Percentiles rank a stretch among this genome's conserved stretches.
These are phyloP conservation scores for Annulohypoxylon moriforme DNA, from an alignment of 495 filamentous ascomycete genomes.

Conservation along the genomic window DNA sequence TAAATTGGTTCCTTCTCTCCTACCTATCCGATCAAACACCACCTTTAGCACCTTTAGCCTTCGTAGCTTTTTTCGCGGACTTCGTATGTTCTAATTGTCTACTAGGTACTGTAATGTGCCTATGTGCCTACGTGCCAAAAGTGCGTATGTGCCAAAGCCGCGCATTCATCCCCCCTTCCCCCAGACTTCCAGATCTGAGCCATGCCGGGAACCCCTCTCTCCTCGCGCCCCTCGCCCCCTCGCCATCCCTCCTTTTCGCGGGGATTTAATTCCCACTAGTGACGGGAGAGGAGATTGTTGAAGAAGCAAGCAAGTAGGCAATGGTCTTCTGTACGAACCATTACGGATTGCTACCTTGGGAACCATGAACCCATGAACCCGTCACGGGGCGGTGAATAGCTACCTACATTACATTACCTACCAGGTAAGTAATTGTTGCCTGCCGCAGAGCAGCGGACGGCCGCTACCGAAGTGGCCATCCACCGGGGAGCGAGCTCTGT, in stretches of 20 bases:
- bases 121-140: not conserved
- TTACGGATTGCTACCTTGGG: constrained; percentile 1
- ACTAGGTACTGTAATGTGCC: not conserved
- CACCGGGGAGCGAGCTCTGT: constrained; percentile 16
- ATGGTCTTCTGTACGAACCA: not conserved
- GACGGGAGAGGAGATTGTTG: constrained; percentile 13
- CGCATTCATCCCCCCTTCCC: constrained; percentile 8
- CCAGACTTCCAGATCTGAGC: constrained; percentile 28
- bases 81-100: not conserved
- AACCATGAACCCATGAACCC: not conserved
- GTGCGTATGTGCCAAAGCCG: not conserved
- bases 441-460: constrained; percentile 36
- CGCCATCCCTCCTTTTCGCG: constrained; percentile 7
- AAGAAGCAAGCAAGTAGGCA: not conserved
- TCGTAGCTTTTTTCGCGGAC: constrained; percentile 1
- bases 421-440: constrained; percentile 20
- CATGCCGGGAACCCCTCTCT: not conserved
- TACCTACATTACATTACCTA: not conserved
- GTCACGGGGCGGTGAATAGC: constrained; percentile 21
- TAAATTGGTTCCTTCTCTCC: constrained; percentile 31
- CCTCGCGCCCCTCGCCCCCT: too few relatives aligned
- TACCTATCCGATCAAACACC: constrained; percentile 14
- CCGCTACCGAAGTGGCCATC: constrained; percentile 40
- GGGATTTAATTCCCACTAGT: constrained; percentile 25
- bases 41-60: not conserved